Base-by-base conservation (phyloP, 768 basidiomycete genomes). In the Russula earlei region DNA sequence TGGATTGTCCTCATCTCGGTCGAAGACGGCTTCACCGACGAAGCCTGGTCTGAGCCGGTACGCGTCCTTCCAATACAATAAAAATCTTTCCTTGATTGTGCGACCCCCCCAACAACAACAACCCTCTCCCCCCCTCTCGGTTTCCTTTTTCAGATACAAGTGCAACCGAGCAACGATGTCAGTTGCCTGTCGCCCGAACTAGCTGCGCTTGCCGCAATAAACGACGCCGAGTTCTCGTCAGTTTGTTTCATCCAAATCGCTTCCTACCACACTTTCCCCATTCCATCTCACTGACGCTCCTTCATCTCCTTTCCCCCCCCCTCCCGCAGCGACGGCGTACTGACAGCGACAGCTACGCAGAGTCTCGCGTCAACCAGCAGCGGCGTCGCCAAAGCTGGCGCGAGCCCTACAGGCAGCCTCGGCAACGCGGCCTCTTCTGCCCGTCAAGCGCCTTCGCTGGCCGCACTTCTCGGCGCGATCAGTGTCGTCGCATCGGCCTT, bases 1-100 rank as follows among this genome's bases (percentile, higher is more conserved):
- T 73, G 72, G 20, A 58, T 71, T 27, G 72, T 84, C 37, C 66
- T 73, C 59, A 59, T 88, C 31, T 83, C 76, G 15, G 58, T 87
- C 17, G 67, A 76, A 57, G 85, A 87, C 64, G 63, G 69, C 2
- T 52, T 63, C 33, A 78, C 72, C 27, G 65, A 82, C 3, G 85
- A 88, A 62, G 85, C 77, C 3, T 91, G 87, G 87, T 48, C 47
- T 2, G 31, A 24, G 29, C 10, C 37, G 15, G 49, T 27, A 24
- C 41, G 36, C 11, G 3, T 40, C 37, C 17, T 9, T 9, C 5
- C 15, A 3, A 22, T n/a, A 19, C 29, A 31, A 31, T 5, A 31
- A 31, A 1, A 31, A 31, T 31, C 29, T 3, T 10, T 31, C 10
- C 1, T 22, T n/a, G 17, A 12, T 36, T 29, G 3, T 15, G n/a